phyloP scores from a whole-genome alignment of 495 filamentous ascomycete species.

The Achaetomiella virescens region DNA sequence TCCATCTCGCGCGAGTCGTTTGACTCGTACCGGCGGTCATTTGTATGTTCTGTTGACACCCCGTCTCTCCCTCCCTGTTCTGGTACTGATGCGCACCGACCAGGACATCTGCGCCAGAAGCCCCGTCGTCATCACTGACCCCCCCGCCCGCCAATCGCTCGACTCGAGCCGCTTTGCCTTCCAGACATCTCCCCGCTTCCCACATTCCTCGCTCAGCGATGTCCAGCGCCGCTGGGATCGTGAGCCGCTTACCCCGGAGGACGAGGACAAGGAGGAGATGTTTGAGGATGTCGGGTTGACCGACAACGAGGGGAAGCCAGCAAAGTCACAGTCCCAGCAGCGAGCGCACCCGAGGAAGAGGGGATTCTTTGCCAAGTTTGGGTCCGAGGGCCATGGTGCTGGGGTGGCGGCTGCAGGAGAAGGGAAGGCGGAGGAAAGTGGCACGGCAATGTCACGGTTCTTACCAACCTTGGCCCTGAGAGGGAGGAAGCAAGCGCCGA shows the following conservation, averaged over 20 bases:
- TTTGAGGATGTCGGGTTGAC: conserved; percentile 91
- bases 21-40: conserved; percentile 93
- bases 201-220: conserved; percentile 40
- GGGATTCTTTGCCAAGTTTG: conserved; percentile 78
- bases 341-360: conserved; percentile 62
- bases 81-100: not conserved
- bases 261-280: conserved; percentile 57
- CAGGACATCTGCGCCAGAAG: conserved; percentile 92
- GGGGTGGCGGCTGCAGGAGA: conserved; percentile 28
- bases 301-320: conserved; percentile 49
- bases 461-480: conserved; percentile 42
- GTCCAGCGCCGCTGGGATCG: conserved; percentile 24
- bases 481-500: conserved; percentile 65
- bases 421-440: conserved; percentile 21
- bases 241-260: conserved; percentile 57
- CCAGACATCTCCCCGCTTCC: conserved; percentile 36
- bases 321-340: conserved; percentile 33
- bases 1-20: conserved; percentile 97
- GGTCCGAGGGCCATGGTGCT: conserved; percentile 43
- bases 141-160: conserved; percentile 63
- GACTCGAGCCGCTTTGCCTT: conserved; percentile 57
- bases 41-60: conserved; percentile 55
- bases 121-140: conserved; percentile 57
- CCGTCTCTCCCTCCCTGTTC: too few species aligned
- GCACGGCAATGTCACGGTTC: conserved; percentile 50